A percentile compares a stretch with the other conserved stretches of the same genome.
These are phyloP conservation scores for Daldinia concentrica DNA, from an alignment of 495 filamentous ascomycete species.

Conservation along the genomic window DNA sequence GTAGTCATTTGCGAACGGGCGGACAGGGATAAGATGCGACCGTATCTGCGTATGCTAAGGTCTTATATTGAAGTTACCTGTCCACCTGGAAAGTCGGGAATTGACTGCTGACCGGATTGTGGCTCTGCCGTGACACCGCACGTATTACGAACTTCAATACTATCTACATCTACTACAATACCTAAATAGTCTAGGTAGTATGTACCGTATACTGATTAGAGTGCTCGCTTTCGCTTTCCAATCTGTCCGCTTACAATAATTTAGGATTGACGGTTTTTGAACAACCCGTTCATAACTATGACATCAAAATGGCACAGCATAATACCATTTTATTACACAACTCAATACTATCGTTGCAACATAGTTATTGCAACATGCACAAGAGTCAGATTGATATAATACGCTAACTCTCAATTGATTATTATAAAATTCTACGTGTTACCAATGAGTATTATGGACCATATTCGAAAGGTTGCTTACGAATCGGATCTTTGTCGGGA, in stretches of 20 bases:
- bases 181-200: no score
- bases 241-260: conserved; percentile 3
- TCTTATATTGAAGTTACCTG: conserved; percentile 10
- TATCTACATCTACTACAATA: background rate
- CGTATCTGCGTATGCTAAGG: conserved; percentile 10
- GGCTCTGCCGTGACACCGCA: conserved; percentile 36
- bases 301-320: conserved; percentile 19
- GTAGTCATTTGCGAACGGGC: conserved; percentile 27
- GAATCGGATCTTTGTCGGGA: conserved; percentile 42
- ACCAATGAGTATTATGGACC: conserved; percentile 22
- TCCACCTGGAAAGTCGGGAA: conserved; percentile 40
- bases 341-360: background rate
- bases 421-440: conserved; percentile 17
- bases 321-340: conserved; percentile 4
- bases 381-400: background rate
- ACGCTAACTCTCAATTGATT: conserved; percentile 2
- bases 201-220: background rate
- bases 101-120: conserved; percentile 43
- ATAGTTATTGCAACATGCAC: background rate
- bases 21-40: conserved; percentile 23
- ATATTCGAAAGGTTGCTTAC: conserved; percentile 28
- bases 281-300: conserved; percentile 23
- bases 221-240: conserved; percentile 9
- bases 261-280: background rate
- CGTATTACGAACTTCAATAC: background rate